phyloP scores from a whole-genome alignment of 164 flowering plant genomes.

The Magnolia kwangsiensis region DNA sequence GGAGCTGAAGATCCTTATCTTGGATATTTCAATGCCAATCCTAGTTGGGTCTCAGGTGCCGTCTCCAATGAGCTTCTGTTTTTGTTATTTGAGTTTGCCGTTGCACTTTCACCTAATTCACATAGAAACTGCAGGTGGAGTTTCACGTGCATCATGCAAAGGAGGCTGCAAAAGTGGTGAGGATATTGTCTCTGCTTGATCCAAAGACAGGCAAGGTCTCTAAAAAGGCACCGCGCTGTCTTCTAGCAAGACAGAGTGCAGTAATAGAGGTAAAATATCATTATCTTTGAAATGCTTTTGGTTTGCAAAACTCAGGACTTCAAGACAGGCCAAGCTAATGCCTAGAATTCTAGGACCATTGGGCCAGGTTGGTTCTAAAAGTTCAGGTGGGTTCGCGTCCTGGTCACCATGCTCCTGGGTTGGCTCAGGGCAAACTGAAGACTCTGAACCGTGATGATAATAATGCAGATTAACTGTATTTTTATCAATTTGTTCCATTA shows the following conservation, averaged over 20 bases:
- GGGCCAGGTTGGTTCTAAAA: neutral
- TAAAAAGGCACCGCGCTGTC: slow-evolving; percentile 76
- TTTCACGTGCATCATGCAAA: slow-evolving; percentile 86
- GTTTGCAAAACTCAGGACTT: neutral
- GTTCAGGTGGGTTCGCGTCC: neutral
- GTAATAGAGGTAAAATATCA: slow-evolving; percentile 57
- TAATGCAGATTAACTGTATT: too few relatives aligned
- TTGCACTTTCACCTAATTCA: neutral
- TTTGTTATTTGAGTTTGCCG: neutral
- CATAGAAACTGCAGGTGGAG: slow-evolving; percentile 56
- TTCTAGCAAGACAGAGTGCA: slow-evolving; percentile 80
- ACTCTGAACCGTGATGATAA: neutral
- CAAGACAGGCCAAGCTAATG: neutral
- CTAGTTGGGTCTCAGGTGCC: slow-evolving; percentile 79
- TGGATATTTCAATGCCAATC: slow-evolving; percentile 69
- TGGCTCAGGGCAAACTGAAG: neutral
- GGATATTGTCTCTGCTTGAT: slow-evolving; percentile 67
- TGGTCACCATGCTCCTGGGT: neutral
- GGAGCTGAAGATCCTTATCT: slow-evolving; percentile 79
- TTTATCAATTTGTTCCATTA: too few relatives aligned
- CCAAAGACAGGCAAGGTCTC: slow-evolving; percentile 74
- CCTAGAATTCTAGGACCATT: neutral
- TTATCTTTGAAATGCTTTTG: neutral
- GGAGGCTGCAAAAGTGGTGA: slow-evolving; percentile 74
- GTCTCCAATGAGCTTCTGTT: neutral